phyloP scores from a whole-genome alignment of 805 yeast genomes.

The Pichia rugopelliculosa region DNA sequence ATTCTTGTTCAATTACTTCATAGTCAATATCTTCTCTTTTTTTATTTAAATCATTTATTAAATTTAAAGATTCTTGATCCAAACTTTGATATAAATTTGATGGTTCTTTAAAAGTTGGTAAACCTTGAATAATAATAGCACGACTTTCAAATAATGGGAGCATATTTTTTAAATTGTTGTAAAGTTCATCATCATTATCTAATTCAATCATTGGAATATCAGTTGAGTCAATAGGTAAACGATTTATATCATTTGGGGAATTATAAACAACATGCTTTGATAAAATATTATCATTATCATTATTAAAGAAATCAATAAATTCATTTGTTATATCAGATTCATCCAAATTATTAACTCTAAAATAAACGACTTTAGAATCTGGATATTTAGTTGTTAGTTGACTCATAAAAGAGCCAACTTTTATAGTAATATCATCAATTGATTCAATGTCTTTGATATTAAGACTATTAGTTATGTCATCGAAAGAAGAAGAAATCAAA shows the following conservation, averaged over 20 bases:
- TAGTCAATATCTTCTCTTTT: conserved; percentile 20
- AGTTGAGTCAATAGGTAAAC: not conserved
- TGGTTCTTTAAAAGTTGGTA: conserved; percentile 20
- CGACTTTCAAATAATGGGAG: conserved; percentile 11
- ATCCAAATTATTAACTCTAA: conserved; percentile 19
- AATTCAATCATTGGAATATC: not conserved
- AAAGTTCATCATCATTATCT: not conserved
- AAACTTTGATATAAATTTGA: conserved; percentile 13
- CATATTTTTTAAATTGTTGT: conserved; percentile 11
- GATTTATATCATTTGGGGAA: not conserved
- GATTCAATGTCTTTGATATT: conserved; percentile 16
- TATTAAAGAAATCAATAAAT: conserved; percentile 7
- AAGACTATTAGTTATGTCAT: not conserved
- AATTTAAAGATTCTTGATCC: conserved; percentile 13
- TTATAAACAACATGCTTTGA: conserved; percentile 22
- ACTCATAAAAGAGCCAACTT: conserved; percentile 12
- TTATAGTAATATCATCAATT: conserved; percentile 2
- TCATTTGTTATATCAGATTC: conserved; percentile 12
- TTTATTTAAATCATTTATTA: conserved; percentile 1
- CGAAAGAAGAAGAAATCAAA: conserved; percentile 13
- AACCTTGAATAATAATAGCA: conserved; percentile 27
- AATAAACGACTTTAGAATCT: conserved; percentile 9
- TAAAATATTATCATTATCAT: conserved; percentile 5
- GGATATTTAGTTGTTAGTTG: conserved; percentile 13
- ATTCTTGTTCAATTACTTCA: conserved; percentile 22